phyloP scores from a whole-genome alignment of 768 basidiomycete species.

The Mycena rosella region DNA sequence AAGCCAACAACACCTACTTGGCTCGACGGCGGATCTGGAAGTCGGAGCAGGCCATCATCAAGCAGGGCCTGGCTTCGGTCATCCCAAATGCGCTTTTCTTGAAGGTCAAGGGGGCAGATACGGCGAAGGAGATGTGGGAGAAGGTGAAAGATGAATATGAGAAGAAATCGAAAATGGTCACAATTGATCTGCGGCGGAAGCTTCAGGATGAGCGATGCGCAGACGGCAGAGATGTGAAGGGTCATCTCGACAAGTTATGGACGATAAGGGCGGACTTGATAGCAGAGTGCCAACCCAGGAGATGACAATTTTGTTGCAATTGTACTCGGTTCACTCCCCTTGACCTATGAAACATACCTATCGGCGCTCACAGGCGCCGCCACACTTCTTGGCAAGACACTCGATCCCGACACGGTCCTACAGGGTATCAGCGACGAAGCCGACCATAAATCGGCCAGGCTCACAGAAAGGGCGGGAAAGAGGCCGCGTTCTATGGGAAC shows the following conservation, averaged over 20 bases:
- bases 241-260: background rate
- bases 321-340: background rate
- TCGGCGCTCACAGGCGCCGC: too few relatives aligned
- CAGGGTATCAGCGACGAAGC: background rate
- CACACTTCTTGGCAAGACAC: conserved; percentile 1
- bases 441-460: background rate
- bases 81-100: background rate
- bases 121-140: background rate
- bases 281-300: background rate
- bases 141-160: background rate
- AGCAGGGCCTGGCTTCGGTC: background rate
- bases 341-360: background rate
- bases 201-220: background rate
- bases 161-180: background rate
- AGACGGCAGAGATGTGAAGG: background rate
- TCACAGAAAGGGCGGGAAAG: background rate
- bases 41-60: too few relatives aligned
- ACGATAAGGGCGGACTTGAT: background rate
- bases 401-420: conserved; percentile 10
- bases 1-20: too few relatives aligned
- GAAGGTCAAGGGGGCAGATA: background rate
- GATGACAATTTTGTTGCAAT: background rate
- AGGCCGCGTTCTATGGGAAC: background rate
- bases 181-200: too few relatives aligned
- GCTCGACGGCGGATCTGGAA: too few relatives aligned